Evolutionary conservation across 1,139 yeast genomes (phyloP), one percentile per base, ranked within the genome.

Genomic region (Scheffersomyces segobiensis): DNA sequence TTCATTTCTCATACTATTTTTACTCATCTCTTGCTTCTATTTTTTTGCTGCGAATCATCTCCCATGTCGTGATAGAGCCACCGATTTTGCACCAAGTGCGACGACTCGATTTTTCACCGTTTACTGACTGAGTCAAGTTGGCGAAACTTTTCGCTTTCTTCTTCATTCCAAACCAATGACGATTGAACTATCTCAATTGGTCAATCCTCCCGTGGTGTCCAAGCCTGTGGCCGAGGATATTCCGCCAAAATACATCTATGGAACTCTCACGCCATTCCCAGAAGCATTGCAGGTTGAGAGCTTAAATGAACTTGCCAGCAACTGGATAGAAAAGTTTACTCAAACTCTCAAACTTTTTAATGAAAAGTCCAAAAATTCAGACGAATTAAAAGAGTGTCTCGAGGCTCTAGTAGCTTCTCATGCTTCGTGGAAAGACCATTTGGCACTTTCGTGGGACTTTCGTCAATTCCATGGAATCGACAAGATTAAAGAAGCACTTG

Each of bases 361-460:
- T 32, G 42, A 14, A 4, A 14, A 32, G 12, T 2, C 17, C 12
- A 17, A 32, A 10, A 14, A 32, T 5, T 2, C 42, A 7, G 26
- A 24, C 14, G 17, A 32, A 32, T 2, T 17, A 32, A 32, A 32
- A 4, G 12, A 32, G 42, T 2, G 17, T 2, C 42, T 70, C 56
- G 69, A 65, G 49, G 57, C 62, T 49, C 60, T 72, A 32, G 58
- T 74, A 19, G 55, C 66, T 26, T 63, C 69, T 3, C 75, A 74
- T 59, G 70, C 75, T 1, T 60, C 70, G 42, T 77, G 81, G 80
- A 71, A 73, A 57, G 81, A 77, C 61, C 77, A 77, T 59, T 62
- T 74, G 51, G 61, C 71, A 7, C 62, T 76, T 47, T 65, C 70
- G 32, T 67, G 73, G 69, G 77, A 76, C 55, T 60, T 72, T 52